Evolutionary conservation across 345 rosid species (phyloP).

Genomic region (Psidium guajava): DNA sequence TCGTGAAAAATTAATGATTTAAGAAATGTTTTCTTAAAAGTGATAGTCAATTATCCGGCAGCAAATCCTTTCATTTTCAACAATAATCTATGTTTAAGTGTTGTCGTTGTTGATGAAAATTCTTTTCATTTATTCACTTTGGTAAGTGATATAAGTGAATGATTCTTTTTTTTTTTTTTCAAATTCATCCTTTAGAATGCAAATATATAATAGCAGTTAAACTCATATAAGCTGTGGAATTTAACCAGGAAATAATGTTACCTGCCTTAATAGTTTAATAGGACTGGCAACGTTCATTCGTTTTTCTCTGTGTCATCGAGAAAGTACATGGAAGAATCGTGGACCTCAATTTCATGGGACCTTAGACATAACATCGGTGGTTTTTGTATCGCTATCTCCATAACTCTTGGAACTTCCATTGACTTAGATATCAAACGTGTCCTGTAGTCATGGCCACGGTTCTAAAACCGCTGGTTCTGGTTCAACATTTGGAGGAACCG

Average conservation of each 20-base stretch:
- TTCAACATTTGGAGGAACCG: too few species aligned
- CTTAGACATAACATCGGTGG: background rate
- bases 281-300: background rate
- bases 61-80: background rate
- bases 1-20: background rate
- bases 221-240: background rate
- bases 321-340: background rate
- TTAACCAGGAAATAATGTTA: background rate
- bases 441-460: too few species aligned
- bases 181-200: background rate
- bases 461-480: too few species aligned
- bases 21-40: background rate
- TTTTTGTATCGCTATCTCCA: background rate
- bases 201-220: background rate
- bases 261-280: background rate
- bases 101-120: background rate
- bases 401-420: background rate
- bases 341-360: background rate
- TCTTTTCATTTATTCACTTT: background rate
- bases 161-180: background rate
- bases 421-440: background rate
- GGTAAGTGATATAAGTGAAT: background rate
- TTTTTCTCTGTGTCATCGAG: background rate
- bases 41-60: accelerated
- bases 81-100: background rate